Conservation (phyloP, 768 basidiomycete species). For the Boletus speciosus region DNA sequence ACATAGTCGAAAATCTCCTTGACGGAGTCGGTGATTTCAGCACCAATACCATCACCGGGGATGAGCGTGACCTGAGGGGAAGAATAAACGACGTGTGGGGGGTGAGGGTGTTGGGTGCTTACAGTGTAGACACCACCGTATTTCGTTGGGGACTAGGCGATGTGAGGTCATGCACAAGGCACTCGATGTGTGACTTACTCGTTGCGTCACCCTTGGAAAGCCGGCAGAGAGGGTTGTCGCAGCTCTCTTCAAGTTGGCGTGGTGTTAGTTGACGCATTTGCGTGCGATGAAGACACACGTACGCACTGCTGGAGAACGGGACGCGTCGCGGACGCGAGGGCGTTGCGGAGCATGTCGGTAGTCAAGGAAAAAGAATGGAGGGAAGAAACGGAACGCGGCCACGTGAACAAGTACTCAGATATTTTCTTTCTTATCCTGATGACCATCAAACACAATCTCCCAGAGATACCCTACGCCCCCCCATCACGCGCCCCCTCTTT, state of each 20-base stretch:
- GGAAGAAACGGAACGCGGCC: constrained; percentile 29
- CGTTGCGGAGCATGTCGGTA: constrained; percentile 59
- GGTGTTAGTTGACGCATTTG: constrained; percentile 1
- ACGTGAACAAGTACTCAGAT: background rate
- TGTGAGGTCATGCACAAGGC: constrained; percentile 2
- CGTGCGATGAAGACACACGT: constrained; percentile 24
- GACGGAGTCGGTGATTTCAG: constrained; percentile 96
- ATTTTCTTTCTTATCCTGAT: background rate
- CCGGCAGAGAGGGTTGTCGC: constrained; percentile 78
- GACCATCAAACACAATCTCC: background rate
- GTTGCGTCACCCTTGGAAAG: constrained; percentile 69
- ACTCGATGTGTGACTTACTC: constrained; percentile 43
- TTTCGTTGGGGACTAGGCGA: constrained; percentile 72
- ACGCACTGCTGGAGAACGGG: constrained; percentile 53
- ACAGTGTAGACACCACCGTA: constrained; percentile 93
- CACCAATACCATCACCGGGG: constrained; percentile 96
- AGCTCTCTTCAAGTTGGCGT: constrained; percentile 43
- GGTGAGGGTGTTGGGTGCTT: constrained; percentile 24
- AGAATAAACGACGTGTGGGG: constrained; percentile 21
- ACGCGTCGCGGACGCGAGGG: constrained; percentile 53
- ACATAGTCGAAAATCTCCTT: constrained; percentile 98
- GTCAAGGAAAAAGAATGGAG: constrained; percentile 23
- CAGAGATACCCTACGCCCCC: constrained; percentile 38
- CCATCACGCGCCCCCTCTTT: constrained; percentile 48
- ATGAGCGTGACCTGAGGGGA: constrained; percentile 82